Evolutionary conservation across 352 stramenopile species (phyloP).

Genomic region (Pythium vanterpoolii): DNA sequence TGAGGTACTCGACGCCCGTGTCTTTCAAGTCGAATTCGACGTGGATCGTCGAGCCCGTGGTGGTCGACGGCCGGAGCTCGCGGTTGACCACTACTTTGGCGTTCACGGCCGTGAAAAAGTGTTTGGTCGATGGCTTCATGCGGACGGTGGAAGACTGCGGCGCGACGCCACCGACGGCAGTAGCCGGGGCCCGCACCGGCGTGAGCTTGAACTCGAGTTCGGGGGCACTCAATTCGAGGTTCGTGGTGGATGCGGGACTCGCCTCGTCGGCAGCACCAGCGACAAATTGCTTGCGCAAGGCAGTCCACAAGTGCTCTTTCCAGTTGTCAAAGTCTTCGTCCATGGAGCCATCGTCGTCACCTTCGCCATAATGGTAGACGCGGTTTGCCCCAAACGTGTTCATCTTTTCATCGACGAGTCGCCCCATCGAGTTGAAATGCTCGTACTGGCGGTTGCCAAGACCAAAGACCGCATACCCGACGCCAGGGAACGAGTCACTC

Average conservation of each 20-base stretch:
- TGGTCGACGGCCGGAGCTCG: conserved; percentile 85
- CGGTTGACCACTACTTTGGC: conserved; percentile 86
- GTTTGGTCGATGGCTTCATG: conserved; percentile 81
- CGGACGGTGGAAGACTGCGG: conserved; percentile 28
- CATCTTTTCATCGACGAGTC: conserved; percentile 89
- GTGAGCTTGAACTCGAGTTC: conserved; percentile 62
- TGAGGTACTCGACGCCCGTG: conserved; percentile 87
- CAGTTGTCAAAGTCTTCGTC: conserved; percentile 94
- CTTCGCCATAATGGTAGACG: conserved; percentile 90
- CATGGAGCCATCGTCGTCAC: conserved; percentile 95
- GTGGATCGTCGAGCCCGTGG: conserved; percentile 86
- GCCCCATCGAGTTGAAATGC: conserved; percentile 96
- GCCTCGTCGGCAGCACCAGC: conserved; percentile 22
- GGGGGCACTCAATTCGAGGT: conserved; percentile 27
- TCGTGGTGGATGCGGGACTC: neutral
- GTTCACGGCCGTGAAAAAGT: conserved; percentile 87
- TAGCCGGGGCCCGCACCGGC: conserved; percentile 34
- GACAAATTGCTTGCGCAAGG: conserved; percentile 63
- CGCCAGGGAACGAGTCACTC: conserved; percentile 35
- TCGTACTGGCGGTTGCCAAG: conserved; percentile 98
- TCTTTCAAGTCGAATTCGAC: conserved; percentile 87
- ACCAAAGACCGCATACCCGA: conserved; percentile 96
- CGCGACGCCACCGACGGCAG: conserved; percentile 10
- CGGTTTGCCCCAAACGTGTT: conserved; percentile 77
- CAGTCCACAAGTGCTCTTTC: conserved; percentile 92